A percentile compares a stretch with the other conserved stretches of the same genome.
Evolutionary conservation across 495 filamentous ascomycete species (phyloP).

Genomic region (Penicillium atrosanguineum): DNA sequence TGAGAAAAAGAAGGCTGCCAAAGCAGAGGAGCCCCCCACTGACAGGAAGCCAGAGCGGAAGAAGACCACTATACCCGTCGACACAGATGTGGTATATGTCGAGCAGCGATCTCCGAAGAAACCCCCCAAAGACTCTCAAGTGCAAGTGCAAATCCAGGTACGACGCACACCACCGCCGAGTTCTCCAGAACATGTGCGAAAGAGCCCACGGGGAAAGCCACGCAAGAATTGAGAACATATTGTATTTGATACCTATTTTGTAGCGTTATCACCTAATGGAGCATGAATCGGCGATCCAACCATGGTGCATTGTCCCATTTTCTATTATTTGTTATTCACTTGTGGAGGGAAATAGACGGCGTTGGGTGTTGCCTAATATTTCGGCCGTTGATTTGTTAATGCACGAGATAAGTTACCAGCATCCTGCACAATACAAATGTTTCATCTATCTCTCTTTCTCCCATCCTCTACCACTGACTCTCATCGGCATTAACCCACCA

Average conservation of each 20-base stretch:
- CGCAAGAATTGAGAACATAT: constrained; percentile 4
- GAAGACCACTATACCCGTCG: neutral
- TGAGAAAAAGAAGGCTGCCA: neutral
- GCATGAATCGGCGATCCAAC: neutral
- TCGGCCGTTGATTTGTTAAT: neutral
- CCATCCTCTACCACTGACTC: constrained; percentile 31
- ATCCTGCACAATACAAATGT: constrained; percentile 2
- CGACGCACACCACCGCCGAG: constrained; percentile 16
- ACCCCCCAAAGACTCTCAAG: neutral
- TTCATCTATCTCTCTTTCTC: neutral
- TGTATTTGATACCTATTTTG: neutral
- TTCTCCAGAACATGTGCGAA: neutral
- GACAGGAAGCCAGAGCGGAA: neutral
- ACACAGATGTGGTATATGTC: neutral
- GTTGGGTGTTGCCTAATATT: neutral
- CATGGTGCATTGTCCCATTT: neutral
- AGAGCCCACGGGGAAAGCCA: constrained; percentile 5
- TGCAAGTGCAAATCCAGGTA: constrained; percentile 18
- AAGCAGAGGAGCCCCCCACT: neutral
- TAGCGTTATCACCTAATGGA: neutral
- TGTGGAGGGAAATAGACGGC: neutral
- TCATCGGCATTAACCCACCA: constrained; percentile 46
- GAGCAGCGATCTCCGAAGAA: neutral
- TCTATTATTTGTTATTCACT: neutral
- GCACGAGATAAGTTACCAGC: constrained; percentile 31